Base-by-base conservation (phyloP, 2,329 filamentous ascomycete species). In the Fusarium fujikuroi region DNA sequence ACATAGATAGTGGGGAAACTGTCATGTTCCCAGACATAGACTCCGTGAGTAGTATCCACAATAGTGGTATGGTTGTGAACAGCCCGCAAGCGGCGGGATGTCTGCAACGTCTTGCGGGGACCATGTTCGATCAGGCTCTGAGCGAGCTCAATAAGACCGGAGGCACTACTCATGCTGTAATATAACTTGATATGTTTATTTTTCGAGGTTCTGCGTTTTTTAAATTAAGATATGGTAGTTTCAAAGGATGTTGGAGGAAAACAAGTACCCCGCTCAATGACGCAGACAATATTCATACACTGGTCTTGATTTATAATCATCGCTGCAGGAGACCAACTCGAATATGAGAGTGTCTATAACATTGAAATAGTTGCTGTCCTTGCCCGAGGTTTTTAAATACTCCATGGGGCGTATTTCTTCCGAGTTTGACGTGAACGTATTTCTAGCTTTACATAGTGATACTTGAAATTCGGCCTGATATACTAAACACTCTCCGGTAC, bases 1-100 rank as follows among this genome's bases (percentile, higher is more conserved):
- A 87, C 74, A 60, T 86, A 86, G 64, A 82, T 84, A 32, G 87
- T 81, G 3, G 86, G 86, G 73, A 87, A 88, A 61, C 78, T 83
- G 3, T 83, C 80, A 66, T 88, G 85, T 73, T 86, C 84, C 84
- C 84, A 86, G 14, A 85, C 80, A 63, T 80, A 81, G 21, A 79
- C 59, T 5, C 82, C 83, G 28, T 77, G 66, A 2, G 78, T 80
- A 1, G 83, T 83, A 63, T 85, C 84, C 21, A 82, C 79, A 30
- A 83, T 79, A 63, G 75, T 75, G 9, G 71, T 73, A 30, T 77
- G 74, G 63, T 82, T 80, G 62, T 80, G 76, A 15, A 83, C 60
- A 46, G 83, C 80, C 18, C 82, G 78, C 32, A 83, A 69, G 9
- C 82, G 78, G 16, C 82, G 80, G 5, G 77, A 70, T 30, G 79